phyloP scores from a whole-genome alignment of 2,329 filamentous ascomycete genomes.

The Monosporascus sp. region DNA sequence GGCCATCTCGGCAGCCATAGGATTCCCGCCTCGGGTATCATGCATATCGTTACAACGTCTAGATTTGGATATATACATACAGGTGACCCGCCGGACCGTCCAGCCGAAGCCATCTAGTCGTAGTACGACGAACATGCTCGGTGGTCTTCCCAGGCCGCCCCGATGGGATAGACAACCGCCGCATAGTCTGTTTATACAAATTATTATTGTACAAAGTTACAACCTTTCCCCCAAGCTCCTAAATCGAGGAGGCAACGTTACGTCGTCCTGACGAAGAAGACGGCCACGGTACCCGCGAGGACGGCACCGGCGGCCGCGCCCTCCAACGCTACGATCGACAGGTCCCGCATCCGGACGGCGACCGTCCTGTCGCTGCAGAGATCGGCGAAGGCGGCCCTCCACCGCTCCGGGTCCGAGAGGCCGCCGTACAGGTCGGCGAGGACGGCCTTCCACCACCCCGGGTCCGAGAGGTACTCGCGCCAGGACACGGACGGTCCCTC shows the following conservation, averaged over 20 bases:
- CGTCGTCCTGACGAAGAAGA: slow-evolving; percentile 25
- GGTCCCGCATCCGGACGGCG: slow-evolving; percentile 61
- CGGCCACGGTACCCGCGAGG: slow-evolving; percentile 48
- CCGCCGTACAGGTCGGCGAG: slow-evolving; percentile 62
- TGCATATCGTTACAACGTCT: too few relatives aligned
- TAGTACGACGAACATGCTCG: too few relatives aligned
- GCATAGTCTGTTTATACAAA: too few relatives aligned
- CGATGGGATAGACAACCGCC: too few relatives aligned
- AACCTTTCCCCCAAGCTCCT: too few relatives aligned
- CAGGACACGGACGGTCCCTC: slow-evolving; percentile 26
- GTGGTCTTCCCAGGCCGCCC: too few relatives aligned
- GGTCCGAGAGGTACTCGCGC: slow-evolving; percentile 38
- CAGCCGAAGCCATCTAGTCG: too few relatives aligned
- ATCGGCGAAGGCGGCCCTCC: slow-evolving; percentile 58
- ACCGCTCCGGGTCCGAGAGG: slow-evolving; percentile 55
- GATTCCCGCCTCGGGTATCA: too few relatives aligned
- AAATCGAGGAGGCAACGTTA: slow-evolving; percentile 1
- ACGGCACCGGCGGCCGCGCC: slow-evolving; percentile 62
- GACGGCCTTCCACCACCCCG: slow-evolving; percentile 42
- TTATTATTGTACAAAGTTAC: too few relatives aligned
- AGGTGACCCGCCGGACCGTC: too few relatives aligned
- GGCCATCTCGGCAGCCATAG: too few relatives aligned
- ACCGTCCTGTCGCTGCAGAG: slow-evolving; percentile 62
- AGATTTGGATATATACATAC: too few relatives aligned
- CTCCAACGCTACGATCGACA: slow-evolving; percentile 65